Percentiles rank a stretch among this genome's conserved stretches.
Evolutionary conservation across 257 asterid species (phyloP).

Genomic region (Apocynum venetum): DNA sequence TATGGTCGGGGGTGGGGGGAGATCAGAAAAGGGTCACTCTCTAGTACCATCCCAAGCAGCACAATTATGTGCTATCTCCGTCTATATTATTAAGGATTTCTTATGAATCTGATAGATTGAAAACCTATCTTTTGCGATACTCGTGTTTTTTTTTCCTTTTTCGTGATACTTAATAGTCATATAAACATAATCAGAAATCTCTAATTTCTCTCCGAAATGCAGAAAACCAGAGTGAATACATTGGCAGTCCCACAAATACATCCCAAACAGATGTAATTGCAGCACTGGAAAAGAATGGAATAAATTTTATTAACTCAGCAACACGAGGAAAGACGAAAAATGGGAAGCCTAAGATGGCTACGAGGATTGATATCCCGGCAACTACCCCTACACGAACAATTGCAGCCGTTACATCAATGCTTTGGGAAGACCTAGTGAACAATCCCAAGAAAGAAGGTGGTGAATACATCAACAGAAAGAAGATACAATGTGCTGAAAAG

Average conservation of each 20-base stretch:
- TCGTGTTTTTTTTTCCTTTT: background rate
- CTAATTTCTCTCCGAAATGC: conserved; percentile 3
- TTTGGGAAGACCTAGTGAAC: conserved; percentile 77
- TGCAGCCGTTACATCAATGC: conserved; percentile 69
- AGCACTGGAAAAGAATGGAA: conserved; percentile 64
- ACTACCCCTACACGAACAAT: conserved; percentile 78
- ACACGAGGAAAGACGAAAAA: conserved; percentile 41
- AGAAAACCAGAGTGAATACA: conserved; percentile 54
- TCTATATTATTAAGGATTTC: background rate
- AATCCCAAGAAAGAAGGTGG: conserved; percentile 64
- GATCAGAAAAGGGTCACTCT: no score
- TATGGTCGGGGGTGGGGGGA: no score
- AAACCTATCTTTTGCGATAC: background rate
- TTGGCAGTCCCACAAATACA: conserved; percentile 38
- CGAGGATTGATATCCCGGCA: conserved; percentile 80
- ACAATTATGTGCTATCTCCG: background rate
- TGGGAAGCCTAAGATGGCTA: conserved; percentile 55
- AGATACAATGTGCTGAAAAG: conserved; percentile 84
- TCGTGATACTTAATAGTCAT: background rate
- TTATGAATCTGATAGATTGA: background rate
- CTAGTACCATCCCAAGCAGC: no score
- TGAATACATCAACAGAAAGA: conserved; percentile 53
- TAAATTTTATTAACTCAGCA: conserved; percentile 52
- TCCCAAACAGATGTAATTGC: conserved; percentile 50
- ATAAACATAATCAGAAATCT: background rate